phyloP scores from a whole-genome alignment of 164 flowering plant genomes.

The grape (Vitis vinifera) region ASM3070453v1 NC_081810.1:7959001-7959500 shows the following conservation, averaged over 20 bases:
- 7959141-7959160: neutral
- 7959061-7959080: slow-evolving; percentile 38
- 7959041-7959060: slow-evolving; percentile 38
- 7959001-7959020: neutral
- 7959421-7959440: slow-evolving; percentile 36
- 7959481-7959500: too few species aligned
- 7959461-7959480: too few species aligned
- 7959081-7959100: slow-evolving; percentile 43
- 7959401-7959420: slow-evolving; percentile 76
- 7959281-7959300: slow-evolving; percentile 63
- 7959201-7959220: neutral
- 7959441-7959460: neutral
- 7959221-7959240: neutral
- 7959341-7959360: slow-evolving; percentile 46
- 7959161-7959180: neutral
- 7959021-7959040: slow-evolving; percentile 36
- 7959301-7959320: slow-evolving; percentile 64
- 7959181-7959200: neutral
- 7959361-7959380: slow-evolving; percentile 60
- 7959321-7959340: slow-evolving; percentile 55
- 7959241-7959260: slow-evolving; percentile 46
- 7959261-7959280: slow-evolving; percentile 52
- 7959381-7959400: slow-evolving; percentile 47
- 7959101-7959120: slow-evolving; percentile 31
- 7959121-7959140: slow-evolving; percentile 26